Percentiles rank a stretch among this genome's conserved stretches.
Conservation (phyloP, 345 rosid species). For the Firmiana major region DNA sequence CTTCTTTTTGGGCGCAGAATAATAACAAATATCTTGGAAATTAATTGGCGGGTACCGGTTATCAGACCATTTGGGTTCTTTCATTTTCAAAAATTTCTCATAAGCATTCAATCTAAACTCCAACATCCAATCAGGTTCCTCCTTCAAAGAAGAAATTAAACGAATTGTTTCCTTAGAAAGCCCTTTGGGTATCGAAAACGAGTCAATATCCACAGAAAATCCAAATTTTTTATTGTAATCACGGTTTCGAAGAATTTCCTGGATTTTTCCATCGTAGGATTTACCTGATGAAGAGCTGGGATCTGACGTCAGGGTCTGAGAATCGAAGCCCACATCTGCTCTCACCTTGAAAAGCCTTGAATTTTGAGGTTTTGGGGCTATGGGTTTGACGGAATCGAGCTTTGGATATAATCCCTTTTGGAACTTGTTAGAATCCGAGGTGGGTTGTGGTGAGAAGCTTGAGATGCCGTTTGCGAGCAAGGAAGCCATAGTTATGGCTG, state of each 20-base stretch:
- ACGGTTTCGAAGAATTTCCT: slow-evolving; percentile 58
- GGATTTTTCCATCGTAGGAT: slow-evolving; percentile 57
- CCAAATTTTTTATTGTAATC: slow-evolving; percentile 75
- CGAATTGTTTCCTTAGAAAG: slow-evolving; percentile 68
- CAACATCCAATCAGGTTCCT: slow-evolving; percentile 93
- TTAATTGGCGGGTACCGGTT: slow-evolving; percentile 61
- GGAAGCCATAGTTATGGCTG: slow-evolving; percentile 41
- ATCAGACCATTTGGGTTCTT: slow-evolving; percentile 90
- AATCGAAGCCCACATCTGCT: slow-evolving; percentile 45
- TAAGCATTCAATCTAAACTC: slow-evolving; percentile 70
- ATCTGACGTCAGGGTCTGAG: slow-evolving; percentile 33
- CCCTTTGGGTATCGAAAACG: slow-evolving; percentile 78
- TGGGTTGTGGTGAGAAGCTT: slow-evolving; percentile 34
- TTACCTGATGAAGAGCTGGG: slow-evolving; percentile 39
- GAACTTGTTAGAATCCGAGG: slow-evolving; percentile 24
- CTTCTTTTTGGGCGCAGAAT: slow-evolving; percentile 88
- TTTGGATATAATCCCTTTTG: slow-evolving; percentile 28
- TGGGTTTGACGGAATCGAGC: slow-evolving; percentile 30
- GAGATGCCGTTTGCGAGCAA: slow-evolving; percentile 39
- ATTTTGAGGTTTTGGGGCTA: slow-evolving; percentile 16
- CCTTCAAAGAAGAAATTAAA: slow-evolving; percentile 59
- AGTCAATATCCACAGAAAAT: slow-evolving; percentile 70
- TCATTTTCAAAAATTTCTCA: slow-evolving; percentile 60
- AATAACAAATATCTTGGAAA: slow-evolving; percentile 83
- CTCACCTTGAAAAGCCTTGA: slow-evolving; percentile 33